These are phyloP conservation scores for Grosmannia huntii DNA, from an alignment of 2,329 filamentous ascomycete genomes.

Conservation along the genomic window DNA sequence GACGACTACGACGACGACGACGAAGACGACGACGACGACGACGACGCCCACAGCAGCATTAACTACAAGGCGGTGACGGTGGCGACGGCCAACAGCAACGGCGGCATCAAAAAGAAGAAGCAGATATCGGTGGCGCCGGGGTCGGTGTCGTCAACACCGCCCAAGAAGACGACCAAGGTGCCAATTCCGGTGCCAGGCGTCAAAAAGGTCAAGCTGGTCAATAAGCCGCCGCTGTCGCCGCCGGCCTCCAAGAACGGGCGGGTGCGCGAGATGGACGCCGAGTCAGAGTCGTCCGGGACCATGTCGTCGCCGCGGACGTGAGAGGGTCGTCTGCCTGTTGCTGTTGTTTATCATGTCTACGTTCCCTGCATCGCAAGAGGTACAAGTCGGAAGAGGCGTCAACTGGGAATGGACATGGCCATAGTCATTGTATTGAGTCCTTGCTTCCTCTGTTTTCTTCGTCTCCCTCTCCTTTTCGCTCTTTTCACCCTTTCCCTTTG, in stretches of 20 bases:
- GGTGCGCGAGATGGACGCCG: conserved; percentile 29
- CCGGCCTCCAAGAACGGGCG: conserved; percentile 35
- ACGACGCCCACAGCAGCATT: conserved; percentile 6
- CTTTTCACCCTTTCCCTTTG: background rate
- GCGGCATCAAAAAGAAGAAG: conserved; percentile 10
- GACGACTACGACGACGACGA: conserved; percentile 2
- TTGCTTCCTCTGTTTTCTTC: background rate
- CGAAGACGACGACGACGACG: conserved; percentile 2
- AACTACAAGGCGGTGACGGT: conserved; percentile 3
- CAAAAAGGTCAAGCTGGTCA: conserved; percentile 30
- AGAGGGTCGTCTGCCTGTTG: background rate
- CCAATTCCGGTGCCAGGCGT: conserved; percentile 25
- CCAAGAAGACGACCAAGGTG: conserved; percentile 30
- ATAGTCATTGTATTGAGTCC: background rate
- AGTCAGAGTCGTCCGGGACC: conserved; percentile 44
- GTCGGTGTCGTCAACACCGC: conserved; percentile 25
- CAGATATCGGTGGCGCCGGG: conserved; percentile 1
- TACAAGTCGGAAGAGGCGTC: background rate
- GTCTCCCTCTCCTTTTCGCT: background rate
- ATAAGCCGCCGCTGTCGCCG: conserved; percentile 31
- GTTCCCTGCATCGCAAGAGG: too few relatives aligned
- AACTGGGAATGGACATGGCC: background rate
- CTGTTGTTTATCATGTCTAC: too few relatives aligned
- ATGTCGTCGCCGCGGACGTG: conserved; percentile 36
- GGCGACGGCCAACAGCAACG: background rate